A percentile compares a stretch with the other conserved stretches of the same genome.
phyloP scores from a whole-genome alignment of 2,329 filamentous ascomycete species.

The Penicillium griseofulvum region DNA sequence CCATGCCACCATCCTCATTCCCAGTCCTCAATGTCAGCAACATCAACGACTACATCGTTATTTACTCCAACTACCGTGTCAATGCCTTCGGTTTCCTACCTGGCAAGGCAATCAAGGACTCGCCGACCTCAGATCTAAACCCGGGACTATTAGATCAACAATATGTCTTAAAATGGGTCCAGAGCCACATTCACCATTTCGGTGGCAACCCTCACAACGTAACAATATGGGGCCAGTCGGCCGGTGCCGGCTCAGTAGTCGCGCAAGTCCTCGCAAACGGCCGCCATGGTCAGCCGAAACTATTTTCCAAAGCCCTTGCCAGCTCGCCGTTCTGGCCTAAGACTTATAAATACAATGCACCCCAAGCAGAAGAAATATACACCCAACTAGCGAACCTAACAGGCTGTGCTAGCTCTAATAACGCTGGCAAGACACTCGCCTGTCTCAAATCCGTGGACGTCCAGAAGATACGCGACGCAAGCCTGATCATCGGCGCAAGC shows the following conservation, averaged over 20 bases:
- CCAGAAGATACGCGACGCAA: slow-evolving; percentile 54
- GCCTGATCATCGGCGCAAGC: slow-evolving; percentile 48
- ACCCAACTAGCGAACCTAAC: slow-evolving; percentile 47
- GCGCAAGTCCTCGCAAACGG: slow-evolving; percentile 49
- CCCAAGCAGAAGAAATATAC: slow-evolving; percentile 54
- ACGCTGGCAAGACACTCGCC: slow-evolving; percentile 42
- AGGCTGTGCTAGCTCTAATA: slow-evolving; percentile 43
- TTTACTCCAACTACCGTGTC: slow-evolving; percentile 56
- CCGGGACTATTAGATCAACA: slow-evolving; percentile 54
- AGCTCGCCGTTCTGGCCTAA: slow-evolving; percentile 60
- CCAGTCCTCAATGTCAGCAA: slow-evolving; percentile 57
- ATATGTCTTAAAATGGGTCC: slow-evolving; percentile 54
- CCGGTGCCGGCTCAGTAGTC: slow-evolving; percentile 49
- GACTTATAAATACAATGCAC: slow-evolving; percentile 53
- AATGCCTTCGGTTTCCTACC: slow-evolving; percentile 59
- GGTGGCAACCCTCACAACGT: slow-evolving; percentile 54
- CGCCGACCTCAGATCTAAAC: slow-evolving; percentile 50
- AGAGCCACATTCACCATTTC: slow-evolving; percentile 53
- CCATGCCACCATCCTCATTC: slow-evolving; percentile 56
- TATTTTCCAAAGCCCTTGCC: slow-evolving; percentile 53
- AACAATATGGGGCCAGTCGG: slow-evolving; percentile 56
- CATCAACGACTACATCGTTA: slow-evolving; percentile 52
- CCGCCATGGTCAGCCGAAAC: slow-evolving; percentile 39
- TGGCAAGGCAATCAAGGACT: slow-evolving; percentile 47
- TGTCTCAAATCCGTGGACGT: slow-evolving; percentile 57